phyloP scores from a whole-genome alignment of 1,284 basidiomycete genomes.

The Agroathelia rolfsii region DNA sequence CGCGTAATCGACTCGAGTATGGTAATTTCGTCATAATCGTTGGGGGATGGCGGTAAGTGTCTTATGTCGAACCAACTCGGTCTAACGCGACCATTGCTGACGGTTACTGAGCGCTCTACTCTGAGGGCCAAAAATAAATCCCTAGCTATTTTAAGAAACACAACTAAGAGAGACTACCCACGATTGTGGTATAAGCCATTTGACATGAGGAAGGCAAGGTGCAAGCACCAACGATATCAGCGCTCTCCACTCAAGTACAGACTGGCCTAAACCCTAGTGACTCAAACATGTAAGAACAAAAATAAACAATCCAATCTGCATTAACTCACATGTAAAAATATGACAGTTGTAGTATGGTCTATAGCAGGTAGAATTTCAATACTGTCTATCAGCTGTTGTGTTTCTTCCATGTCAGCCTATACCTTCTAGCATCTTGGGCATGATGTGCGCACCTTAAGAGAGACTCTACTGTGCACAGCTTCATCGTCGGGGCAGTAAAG shows the following conservation, averaged over 20 bases:
- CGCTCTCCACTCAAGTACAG: slow-evolving; percentile 24
- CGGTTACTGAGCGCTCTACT: slow-evolving; percentile 21
- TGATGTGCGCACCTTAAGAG: no score
- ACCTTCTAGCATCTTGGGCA: no score
- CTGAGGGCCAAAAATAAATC: slow-evolving; percentile 10
- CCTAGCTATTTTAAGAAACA: no score
- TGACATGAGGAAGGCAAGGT: slow-evolving; percentile 25
- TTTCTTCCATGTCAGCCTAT: no score
- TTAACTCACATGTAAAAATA: slow-evolving; percentile 29
- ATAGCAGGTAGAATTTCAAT: no score
- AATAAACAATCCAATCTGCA: slow-evolving; percentile 1
- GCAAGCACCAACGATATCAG: slow-evolving; percentile 23
- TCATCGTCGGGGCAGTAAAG: no score
- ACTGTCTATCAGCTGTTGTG: no score
- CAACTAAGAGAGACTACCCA: slow-evolving; percentile 15
- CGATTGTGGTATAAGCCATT: slow-evolving; percentile 37
- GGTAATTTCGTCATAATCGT: slow-evolving; percentile 28
- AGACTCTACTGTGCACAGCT: no score
- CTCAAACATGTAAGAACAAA: slow-evolving; percentile 1
- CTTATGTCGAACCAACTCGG: slow-evolving; percentile 37
- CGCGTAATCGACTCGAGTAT: slow-evolving; percentile 26
- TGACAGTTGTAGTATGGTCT: slow-evolving; percentile 20
- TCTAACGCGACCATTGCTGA: slow-evolving; percentile 21
- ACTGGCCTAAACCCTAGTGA: slow-evolving; percentile 31
- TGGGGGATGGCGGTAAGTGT: slow-evolving; percentile 26